Base-by-base conservation (phyloP, 2,329 filamentous ascomycete species). In the Cladorrhinum sp. region DNA sequence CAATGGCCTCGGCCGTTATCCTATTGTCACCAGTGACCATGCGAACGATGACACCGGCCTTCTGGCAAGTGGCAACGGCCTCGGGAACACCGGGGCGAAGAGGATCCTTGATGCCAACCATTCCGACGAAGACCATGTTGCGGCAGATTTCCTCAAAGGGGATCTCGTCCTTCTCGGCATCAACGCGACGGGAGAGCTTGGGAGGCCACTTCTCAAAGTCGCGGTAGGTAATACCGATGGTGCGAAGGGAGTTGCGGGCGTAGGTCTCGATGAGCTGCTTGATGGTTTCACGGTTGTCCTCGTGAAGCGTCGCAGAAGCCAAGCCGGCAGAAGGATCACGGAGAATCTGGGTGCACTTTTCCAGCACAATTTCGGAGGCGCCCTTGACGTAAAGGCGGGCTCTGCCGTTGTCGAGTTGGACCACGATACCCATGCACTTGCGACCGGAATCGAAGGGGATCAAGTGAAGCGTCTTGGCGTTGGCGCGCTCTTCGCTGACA, bases 1-100 rank as follows among this genome's bases (percentile, higher is more conserved):
- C 90, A 68, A 94, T 94, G 21, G 90, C 88, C 72, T 89, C 85
- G 1, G 90, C 90, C 7, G 90, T 94, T 62, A 90, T 77, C 66
- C 89, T 86, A 75, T 94, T 93, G 76, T 94, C 90, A 65, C 90
- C 90, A 3, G 90, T 94, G 2, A 94, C 90, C 90, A 94, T 94
- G 69, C 90, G 88, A 18, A 93, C 89, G 63, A 88, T 83, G 10
- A 94, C 90, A 62, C 90, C 90, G 3, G 90, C 90, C 59, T 83
- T 81, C 71, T 93, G 89, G 70, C 90, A 93, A 61, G 86, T 81
- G 62, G 78, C 79, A 26, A 94, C 90, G 10, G 90, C 89, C 56
- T 91, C 85, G 1, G 80, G 80, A n/a, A 93, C 90, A 63, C 89
- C 90, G 0, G 84, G 81, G 63, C 90, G 88, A 12, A 93, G 82